Conservation (phyloP, 805 yeast genomes). For the Suhomyces pyralidae region DNA sequence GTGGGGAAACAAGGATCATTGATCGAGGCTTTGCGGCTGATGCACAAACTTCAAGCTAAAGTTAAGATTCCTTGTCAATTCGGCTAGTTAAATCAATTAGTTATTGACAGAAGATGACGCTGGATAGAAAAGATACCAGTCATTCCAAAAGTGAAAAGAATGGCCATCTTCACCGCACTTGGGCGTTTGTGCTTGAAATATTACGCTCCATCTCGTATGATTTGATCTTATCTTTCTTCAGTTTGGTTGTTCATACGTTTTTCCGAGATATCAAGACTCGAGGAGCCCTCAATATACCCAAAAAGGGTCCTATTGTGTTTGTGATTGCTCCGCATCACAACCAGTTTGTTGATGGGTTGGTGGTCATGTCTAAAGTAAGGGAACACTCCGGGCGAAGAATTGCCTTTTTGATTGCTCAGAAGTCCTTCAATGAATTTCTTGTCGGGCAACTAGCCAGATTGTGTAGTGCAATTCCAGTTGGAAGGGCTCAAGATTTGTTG, state of each 20-base stretch:
- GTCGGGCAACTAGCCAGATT: conserved; percentile 33
- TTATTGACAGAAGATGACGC: background rate
- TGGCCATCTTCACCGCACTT: background rate
- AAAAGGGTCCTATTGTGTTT: conserved; percentile 34
- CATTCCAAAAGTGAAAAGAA: background rate
- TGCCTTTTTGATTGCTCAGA: conserved; percentile 37
- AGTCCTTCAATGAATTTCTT: conserved; percentile 28
- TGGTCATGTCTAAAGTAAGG: conserved; percentile 36
- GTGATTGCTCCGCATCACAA: conserved; percentile 45
- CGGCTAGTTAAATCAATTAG: background rate
- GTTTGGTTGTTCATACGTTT: conserved; percentile 35
- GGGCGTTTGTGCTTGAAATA: background rate
- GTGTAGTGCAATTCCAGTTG: conserved; percentile 40
- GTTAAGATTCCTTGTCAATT: background rate
- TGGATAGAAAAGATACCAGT: background rate
- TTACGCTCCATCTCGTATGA: conserved; percentile 20
- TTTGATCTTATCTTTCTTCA: conserved; percentile 31
- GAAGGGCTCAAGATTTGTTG: conserved; percentile 40
- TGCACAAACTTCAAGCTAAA: background rate
- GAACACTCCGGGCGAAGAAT: conserved; percentile 29
- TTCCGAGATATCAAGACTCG: conserved; percentile 39
- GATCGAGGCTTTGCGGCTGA: background rate
- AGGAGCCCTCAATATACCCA: conserved; percentile 39
- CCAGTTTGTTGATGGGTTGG: conserved; percentile 40
- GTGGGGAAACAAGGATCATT: background rate